A percentile compares a stretch with the other conserved stretches of the same genome.
These are phyloP conservation scores for Taphrina confusa DNA, from an alignment of 1,139 yeast genomes.

Conservation along the genomic window DNA sequence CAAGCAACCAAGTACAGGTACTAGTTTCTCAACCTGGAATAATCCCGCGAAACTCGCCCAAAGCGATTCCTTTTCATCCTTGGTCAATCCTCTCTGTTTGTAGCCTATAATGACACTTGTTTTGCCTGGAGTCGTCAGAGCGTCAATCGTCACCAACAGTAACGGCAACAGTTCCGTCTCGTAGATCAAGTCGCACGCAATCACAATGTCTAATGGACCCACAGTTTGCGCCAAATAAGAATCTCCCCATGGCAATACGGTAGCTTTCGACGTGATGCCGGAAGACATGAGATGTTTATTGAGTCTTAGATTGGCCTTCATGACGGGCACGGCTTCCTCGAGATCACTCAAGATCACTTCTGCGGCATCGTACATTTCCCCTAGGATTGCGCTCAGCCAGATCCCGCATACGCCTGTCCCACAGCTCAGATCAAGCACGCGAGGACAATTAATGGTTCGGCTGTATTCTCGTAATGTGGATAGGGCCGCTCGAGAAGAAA, in stretches of 20 bases:
- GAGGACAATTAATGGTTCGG: not conserved
- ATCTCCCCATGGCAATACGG: conserved; percentile 35
- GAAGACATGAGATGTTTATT: not conserved
- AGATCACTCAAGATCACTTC: conserved; percentile 36
- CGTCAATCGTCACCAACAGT: conserved; percentile 35
- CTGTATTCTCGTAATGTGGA: not conserved
- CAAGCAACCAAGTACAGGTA: conserved; percentile 6
- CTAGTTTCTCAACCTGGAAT: conserved; percentile 22
- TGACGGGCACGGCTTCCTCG: conserved; percentile 38
- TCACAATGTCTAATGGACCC: conserved; percentile 31
- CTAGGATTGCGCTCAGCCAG: conserved; percentile 24
- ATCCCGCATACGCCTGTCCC: conserved; percentile 40
- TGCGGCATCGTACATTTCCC: not conserved
- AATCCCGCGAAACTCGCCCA: conserved; percentile 32
- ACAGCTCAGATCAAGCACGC: conserved; percentile 38
- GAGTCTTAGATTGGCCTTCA: conserved; percentile 27
- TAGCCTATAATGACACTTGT: conserved; percentile 39
- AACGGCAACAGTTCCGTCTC: conserved; percentile 36
- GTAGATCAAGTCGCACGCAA: conserved; percentile 40
- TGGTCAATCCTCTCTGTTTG: conserved; percentile 39
- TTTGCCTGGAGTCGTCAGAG: conserved; percentile 27
- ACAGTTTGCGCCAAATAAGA: not conserved
- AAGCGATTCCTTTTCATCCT: conserved; percentile 32
- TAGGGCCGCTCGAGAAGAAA: conserved; percentile 33
- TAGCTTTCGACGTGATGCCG: conserved; percentile 11